Evolutionary conservation across 306 rosid species (phyloP).

Genomic region (Vachellia collinsii): DNA sequence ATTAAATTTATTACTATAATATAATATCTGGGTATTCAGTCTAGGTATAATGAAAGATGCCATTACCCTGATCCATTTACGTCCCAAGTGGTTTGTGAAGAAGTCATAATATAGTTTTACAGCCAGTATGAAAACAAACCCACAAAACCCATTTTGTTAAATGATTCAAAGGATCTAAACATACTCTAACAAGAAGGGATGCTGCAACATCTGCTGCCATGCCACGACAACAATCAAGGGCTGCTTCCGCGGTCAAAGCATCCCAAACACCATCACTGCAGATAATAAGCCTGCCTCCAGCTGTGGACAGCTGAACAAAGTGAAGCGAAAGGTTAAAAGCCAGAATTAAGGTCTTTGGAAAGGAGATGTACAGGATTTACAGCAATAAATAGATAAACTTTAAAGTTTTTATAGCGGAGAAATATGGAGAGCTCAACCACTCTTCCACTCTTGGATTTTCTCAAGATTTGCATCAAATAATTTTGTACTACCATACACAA

Average conservation of each 20-base stretch:
- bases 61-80: not conserved
- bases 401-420: not conserved
- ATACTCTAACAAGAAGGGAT: conserved; percentile 87
- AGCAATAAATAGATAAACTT: conserved; percentile 13
- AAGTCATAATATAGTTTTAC: conserved; percentile 27
- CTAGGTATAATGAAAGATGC: conserved; percentile 3
- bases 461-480: not conserved
- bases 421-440: not conserved
- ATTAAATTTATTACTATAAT: not conserved
- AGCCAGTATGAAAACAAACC: conserved; percentile 8
- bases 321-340: conserved; percentile 5
- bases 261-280: conserved; percentile 99
- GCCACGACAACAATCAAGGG: conserved; percentile 90
- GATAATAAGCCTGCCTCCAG: conserved; percentile 93
- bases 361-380: not conserved
- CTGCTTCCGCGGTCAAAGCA: conserved; percentile 75
- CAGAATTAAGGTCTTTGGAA: conserved; percentile 15
- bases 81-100: not conserved
- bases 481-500: not conserved
- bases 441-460: not conserved
- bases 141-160: conserved; percentile 27
- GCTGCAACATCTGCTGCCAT: conserved; percentile 86
- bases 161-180: conserved; percentile 30
- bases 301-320: conserved; percentile 73
- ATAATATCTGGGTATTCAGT: not conserved